These are phyloP conservation scores for Xylona heveae DNA, from an alignment of 495 filamentous ascomycete species.

Conservation along the genomic window DNA sequence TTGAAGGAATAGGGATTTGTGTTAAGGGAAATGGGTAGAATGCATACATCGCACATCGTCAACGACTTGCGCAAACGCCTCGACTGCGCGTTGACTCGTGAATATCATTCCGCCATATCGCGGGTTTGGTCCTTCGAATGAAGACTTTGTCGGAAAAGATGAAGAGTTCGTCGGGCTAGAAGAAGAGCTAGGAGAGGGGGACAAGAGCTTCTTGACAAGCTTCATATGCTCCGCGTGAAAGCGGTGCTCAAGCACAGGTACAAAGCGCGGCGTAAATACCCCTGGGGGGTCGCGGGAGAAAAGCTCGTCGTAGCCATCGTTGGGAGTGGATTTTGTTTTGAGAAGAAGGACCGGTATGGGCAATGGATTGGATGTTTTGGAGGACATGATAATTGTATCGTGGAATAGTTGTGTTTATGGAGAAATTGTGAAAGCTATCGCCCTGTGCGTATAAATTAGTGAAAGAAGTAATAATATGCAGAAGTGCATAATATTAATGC, in stretches of 20 bases:
- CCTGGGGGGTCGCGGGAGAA: conserved; percentile 24
- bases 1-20: no score
- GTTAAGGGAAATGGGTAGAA: no score
- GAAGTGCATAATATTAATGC: no score
- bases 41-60: conserved; percentile 20
- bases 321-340: conserved; percentile 64
- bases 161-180: conserved; percentile 10
- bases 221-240: conserved; percentile 26
- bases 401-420: no score
- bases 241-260: conserved; percentile 67
- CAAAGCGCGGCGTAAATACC: conserved; percentile 40
- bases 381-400: no score
- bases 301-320: conserved; percentile 58
- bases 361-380: conserved; percentile 3
- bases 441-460: no score
- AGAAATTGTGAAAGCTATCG: no score
- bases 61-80: conserved; percentile 58
- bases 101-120: conserved; percentile 75
- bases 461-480: no score
- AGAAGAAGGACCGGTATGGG: conserved; percentile 49
- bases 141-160: conserved; percentile 5
- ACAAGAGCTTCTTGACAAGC: conserved; percentile 21
- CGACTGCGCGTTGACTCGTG: conserved; percentile 85
- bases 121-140: conserved; percentile 8
- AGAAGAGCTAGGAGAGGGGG: conserved; percentile 1